Conservation (phyloP, 2,329 filamentous ascomycete species). For the Fusarium succisae region DNA sequence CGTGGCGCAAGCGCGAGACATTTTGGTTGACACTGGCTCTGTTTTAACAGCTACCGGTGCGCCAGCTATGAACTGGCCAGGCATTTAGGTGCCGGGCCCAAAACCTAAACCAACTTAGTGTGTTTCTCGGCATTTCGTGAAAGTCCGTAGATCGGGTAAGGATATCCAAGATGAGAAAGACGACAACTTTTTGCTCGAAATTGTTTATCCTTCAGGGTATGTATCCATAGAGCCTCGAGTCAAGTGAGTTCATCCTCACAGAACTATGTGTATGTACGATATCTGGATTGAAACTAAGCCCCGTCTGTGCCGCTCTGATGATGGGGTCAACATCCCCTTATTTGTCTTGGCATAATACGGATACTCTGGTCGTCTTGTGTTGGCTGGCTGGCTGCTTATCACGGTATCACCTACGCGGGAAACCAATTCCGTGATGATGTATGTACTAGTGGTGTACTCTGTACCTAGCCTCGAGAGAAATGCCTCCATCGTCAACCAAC, state of each 20-base stretch:
- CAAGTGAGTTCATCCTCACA: background rate
- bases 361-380: slow-evolving; percentile 12
- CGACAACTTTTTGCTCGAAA: background rate
- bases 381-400: slow-evolving; percentile 11
- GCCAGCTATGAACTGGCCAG: slow-evolving; percentile 5
- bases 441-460: background rate
- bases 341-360: slow-evolving; percentile 18
- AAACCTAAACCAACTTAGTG: slow-evolving; percentile 14
- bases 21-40: slow-evolving; percentile 7
- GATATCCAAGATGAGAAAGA: slow-evolving; percentile 22
- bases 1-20: slow-evolving; percentile 25
- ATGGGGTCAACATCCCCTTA: slow-evolving; percentile 9
- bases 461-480: background rate
- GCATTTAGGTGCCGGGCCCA: slow-evolving; percentile 16
- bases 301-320: slow-evolving; percentile 20
- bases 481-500: slow-evolving; percentile 1
- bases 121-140: slow-evolving; percentile 26
- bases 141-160: slow-evolving; percentile 21
- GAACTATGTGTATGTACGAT: background rate
- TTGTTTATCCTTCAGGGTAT: background rate
- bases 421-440: slow-evolving; percentile 22
- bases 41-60: slow-evolving; percentile 10
- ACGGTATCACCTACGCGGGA: slow-evolving; percentile 9
- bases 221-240: background rate
- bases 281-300: slow-evolving; percentile 2